A percentile compares a stretch with the other conserved stretches of the same genome.
Evolutionary conservation across 2,329 filamentous ascomycete species (phyloP).

Genomic region (Fusarium denticulatum): DNA sequence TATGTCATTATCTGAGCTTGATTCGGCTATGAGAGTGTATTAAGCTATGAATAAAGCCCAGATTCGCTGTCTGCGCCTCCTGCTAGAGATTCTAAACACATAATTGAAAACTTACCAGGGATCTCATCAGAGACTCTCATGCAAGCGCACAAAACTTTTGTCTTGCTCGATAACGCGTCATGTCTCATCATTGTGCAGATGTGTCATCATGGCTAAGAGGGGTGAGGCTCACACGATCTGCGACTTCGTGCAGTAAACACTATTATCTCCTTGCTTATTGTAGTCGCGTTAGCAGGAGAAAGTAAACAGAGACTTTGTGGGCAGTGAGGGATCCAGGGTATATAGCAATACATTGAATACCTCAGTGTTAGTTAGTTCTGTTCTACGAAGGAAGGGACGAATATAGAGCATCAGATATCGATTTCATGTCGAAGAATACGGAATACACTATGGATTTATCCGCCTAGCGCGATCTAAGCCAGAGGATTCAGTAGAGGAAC

Average conservation of each 20-base stretch:
- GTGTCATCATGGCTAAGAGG: too few relatives aligned
- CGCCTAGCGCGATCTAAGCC: accelerated
- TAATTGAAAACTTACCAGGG: accelerated
- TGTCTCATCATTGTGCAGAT: not conserved
- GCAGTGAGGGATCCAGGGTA: not conserved
- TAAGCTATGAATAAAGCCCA: not conserved
- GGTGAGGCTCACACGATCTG: too few relatives aligned
- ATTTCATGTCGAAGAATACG: accelerated
- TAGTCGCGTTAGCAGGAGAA: too few relatives aligned
- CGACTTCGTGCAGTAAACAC: too few relatives aligned
- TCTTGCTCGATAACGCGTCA: accelerated
- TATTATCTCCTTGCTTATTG: too few relatives aligned
- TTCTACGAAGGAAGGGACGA: too few relatives aligned
- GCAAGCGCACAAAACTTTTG: not conserved
- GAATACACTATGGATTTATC: accelerated
- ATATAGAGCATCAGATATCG: accelerated
- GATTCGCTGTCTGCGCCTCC: too few relatives aligned
- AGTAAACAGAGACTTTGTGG: too few relatives aligned
- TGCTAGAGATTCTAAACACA: not conserved
- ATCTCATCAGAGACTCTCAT: not conserved
- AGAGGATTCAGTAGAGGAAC: not conserved
- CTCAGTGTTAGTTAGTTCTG: accelerated
- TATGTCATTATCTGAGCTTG: not conserved
- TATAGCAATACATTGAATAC: accelerated
- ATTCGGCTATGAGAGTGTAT: not conserved